Evolutionary conservation across 78 protist species (phyloP), one percentile per base, ranked within the genome.

Genomic region (Isochrysis galbana): DNA sequence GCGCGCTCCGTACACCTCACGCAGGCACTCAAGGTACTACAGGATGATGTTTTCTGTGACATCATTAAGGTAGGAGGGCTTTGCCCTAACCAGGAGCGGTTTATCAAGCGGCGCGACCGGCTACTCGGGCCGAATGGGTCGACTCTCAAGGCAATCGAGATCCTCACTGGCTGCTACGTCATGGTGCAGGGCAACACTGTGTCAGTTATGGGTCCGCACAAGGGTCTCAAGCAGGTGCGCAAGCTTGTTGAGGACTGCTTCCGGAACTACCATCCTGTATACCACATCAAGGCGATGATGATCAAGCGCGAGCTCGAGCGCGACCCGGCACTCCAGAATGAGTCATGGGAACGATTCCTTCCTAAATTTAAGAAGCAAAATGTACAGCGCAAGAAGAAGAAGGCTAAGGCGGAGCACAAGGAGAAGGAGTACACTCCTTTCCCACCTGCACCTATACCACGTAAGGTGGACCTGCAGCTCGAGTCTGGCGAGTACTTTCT

Each of bases 261-360:
- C 98, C 90, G 95, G 70, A 99, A 99, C 94, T 91, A 98, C 25
- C 99, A 99, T 91, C 99, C 99, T 21, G 95, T 99, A 41, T 99
- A 98, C 94, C 94, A 97, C 89, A 98, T 99, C 95, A 98, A 98
- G 78, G 82, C 94, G 74, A 95, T 98, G 89, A 98, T 99, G 99
- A 98, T 99, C 93, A 97, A 96, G 89, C 92, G 97, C 25, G 99
- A 99, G 86, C 98, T 99, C 36, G 93, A 90, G 34, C 98, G 97
- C 90, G 97, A 97, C 91, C 96, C 93, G 39, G 51, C 45, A 5
- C 94, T 99, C 61, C 89, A 89, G 70, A 23, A 78, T 19, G 99
- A 97, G 92, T 86, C 69, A 32, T 99, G 99, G 99, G 98, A 97
- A 21, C 93, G 96, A 34, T 99, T 96, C 96, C 70, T 99, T 21